These are phyloP conservation scores for Ustilago vetiveriae DNA, from an alignment of 1,284 basidiomycete species.

Conservation along the genomic window DNA sequence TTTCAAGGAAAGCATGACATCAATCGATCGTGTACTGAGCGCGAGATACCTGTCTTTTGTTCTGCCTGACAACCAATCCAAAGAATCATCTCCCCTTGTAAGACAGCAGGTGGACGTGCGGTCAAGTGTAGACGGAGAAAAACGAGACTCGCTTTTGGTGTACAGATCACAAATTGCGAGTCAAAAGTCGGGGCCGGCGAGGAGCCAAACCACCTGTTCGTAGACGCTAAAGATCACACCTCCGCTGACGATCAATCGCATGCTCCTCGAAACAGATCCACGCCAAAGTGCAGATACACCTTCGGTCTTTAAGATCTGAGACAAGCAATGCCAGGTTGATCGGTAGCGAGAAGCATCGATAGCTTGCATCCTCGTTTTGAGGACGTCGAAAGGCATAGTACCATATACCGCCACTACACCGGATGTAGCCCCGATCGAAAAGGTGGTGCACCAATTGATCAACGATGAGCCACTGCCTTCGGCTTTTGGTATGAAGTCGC, in stretches of 20 bases:
- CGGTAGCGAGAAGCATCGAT: background rate
- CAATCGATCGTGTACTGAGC: no score
- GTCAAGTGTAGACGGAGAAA: no score
- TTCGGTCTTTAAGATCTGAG: background rate
- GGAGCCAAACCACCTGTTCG: constrained; percentile 2
- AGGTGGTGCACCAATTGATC: background rate
- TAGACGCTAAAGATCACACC: constrained; percentile 1
- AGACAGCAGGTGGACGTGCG: no score
- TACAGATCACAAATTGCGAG: no score
- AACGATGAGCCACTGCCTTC: background rate
- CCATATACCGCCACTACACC: background rate
- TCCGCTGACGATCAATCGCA: constrained; percentile 2
- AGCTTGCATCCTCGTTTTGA: constrained; percentile 2
- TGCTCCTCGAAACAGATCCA: background rate
- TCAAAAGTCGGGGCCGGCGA: background rate
- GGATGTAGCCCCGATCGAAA: background rate
- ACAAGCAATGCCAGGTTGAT: constrained; percentile 1
- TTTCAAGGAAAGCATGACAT: no score
- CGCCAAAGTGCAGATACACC: background rate
- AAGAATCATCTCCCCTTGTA: no score
- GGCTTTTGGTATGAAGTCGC: background rate
- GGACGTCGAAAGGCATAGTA: constrained; percentile 1
- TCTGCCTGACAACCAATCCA: no score
- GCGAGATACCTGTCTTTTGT: no score
- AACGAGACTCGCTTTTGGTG: no score